A percentile compares a stretch with the other conserved stretches of the same genome.
Conservation (phyloP, 345 rosid species). For the Boechera divaricarpa region DNA sequence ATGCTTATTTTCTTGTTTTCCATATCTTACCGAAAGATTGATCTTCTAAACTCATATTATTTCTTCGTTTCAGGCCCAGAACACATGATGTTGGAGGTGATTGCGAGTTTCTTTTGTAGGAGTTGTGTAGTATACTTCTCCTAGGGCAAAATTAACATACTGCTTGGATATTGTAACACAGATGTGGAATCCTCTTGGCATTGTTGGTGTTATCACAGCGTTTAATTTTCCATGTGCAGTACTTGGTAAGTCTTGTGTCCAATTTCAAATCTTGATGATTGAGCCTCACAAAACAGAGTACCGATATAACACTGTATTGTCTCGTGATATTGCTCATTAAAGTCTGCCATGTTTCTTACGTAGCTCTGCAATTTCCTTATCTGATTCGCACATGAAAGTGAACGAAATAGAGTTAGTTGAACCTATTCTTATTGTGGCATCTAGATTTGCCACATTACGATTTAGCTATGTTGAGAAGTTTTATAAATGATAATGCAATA, state of each 20-base stretch:
- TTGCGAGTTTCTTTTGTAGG: conserved; percentile 28
- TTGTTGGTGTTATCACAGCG: conserved; percentile 97
- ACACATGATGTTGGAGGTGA: conserved; percentile 96
- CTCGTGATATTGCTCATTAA: conserved; percentile 15
- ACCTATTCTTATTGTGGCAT: neutral
- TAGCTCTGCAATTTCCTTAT: neutral
- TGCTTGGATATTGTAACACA: conserved; percentile 43
- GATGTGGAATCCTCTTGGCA: conserved; percentile 99
- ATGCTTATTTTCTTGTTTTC: conserved; percentile 4
- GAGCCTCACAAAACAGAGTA: neutral
- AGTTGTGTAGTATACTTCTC: conserved; percentile 9
- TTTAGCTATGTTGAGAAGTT: conserved; percentile 4
- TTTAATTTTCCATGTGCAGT: conserved; percentile 98
- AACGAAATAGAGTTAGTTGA: neutral
- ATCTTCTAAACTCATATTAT: conserved; percentile 29
- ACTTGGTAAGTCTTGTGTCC: conserved; percentile 68
- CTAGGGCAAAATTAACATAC: conserved; percentile 29
- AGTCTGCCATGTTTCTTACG: neutral
- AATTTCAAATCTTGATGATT: neutral
- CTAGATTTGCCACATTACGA: neutral
- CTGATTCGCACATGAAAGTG: conserved; percentile 14
- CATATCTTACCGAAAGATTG: neutral
- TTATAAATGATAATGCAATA: conserved; percentile 5
- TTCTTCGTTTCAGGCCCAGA: conserved; percentile 80
- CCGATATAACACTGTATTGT: conserved; percentile 9